Evolutionary conservation across 306 rosid species (phyloP), one percentile per base, ranked within the genome.

Genomic region (Quercus dentata): DNA sequence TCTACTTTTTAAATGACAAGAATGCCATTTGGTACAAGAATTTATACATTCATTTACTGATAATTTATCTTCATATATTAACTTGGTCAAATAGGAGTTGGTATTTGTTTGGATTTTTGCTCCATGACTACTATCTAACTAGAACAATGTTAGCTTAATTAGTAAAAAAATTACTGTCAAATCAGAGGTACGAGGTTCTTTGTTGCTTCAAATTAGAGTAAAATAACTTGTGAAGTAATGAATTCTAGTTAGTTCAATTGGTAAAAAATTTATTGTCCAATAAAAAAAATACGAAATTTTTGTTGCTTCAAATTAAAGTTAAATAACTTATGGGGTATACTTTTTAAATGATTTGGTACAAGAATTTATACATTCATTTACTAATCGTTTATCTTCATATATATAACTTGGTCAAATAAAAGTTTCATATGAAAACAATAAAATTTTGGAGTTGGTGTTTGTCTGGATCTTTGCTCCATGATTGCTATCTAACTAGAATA

Each of bases 151-250:
- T 6, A 19, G 9, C 25, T 19, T 1, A 57, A 4, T 19, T 57
- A 8, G n/a, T n/a, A 35, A 35, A 35, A 35, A 1, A 6, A 35
- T 1, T 6, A 35, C 9, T 35, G 41, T 35, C 0, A 7, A 35
- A 35, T 35, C 41, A 35, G 2, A 35, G 41, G 9, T 35, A 35
- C 9, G 41, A 35, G 41, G 2, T 71, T 71, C 56, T 76, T 76
- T 44, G 20, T 81, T 76, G 76, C 81, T 59, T 83, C 75, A 65
- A 80, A 69, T 55, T 14, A 35, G 57, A 78, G 81, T 35, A 35
- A 56, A 35, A 70, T 23, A 61, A 8, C 44, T 41, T 7, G 2
- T 35, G 1, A 19, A 3, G 5, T 58, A 57, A 20, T n/a, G 2
- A 0, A 7, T 41, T 41, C 2, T 8, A 41, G 0, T 41, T 8